Base-by-base conservation (phyloP, 495 filamentous ascomycete genomes). In the Penicillium bovifimosum region DNA sequence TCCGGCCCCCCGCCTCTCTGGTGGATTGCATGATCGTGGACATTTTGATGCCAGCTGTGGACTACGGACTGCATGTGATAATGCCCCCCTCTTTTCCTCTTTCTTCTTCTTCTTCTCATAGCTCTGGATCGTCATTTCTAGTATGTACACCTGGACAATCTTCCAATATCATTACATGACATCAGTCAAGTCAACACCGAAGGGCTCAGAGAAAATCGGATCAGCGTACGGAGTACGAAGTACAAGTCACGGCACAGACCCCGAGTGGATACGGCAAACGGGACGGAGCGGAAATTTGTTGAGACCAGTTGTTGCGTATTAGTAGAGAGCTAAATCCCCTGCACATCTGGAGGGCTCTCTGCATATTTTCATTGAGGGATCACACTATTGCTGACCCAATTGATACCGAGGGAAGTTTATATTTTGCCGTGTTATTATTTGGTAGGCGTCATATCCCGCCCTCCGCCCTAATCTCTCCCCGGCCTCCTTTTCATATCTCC, bases 261-360 rank as follows among this genome's bases (percentile, higher is more conserved):
- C 8, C 20, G 46, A 24, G 33, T 41, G 51, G 43, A 31, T 29
- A 54, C 38, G 14, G 43, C 41, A 45, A 59, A 55, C 56, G 34
- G 47, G 28, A 48, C 29, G 26, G 24, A 24, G 38, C 18, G 53
- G 48, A 59, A 32, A 54, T 41, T 50, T 56, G n/a, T 36, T 53
- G 48, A 50, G 38, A 10, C 18, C 18, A 14, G 20, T 24, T 24
- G 20, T 28, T 31, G 13, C n/a, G n/a, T n/a, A n/a, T n/a, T 20
- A 18, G 26, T 26, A n/a, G 4, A 36, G n/a, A 36, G 13, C 34
- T 36, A 14, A 11, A n/a, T 36, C 14, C 34, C 20, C 20, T 24
- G 2, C 4, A 2, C 20, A 24, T 24, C 20, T 24, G 20, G 20
- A 24, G 20, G 20, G 24, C 29, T 6, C 40, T 42, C 17, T 38